Percentiles rank a stretch among this genome's conserved stretches.
These are phyloP conservation scores for Pogostemon cablin DNA, from an alignment of 257 asterid genomes.

Conservation along the genomic window DNA sequence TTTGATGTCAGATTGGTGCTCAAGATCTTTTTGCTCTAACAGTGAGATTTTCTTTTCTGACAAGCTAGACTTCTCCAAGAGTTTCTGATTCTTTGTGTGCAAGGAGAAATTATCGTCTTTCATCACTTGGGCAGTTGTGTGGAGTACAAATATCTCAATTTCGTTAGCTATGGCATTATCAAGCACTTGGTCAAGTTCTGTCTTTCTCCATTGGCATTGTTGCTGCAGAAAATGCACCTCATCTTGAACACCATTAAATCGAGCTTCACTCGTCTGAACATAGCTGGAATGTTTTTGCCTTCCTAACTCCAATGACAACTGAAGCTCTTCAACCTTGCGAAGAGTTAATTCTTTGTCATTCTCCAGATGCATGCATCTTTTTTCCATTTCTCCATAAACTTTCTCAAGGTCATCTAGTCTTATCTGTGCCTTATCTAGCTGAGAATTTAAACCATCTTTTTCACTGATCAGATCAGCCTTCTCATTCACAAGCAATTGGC, in stretches of 20 bases:
- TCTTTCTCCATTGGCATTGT: slow-evolving; percentile 49
- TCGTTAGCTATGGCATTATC: slow-evolving; percentile 58
- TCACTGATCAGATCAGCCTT: slow-evolving; percentile 63
- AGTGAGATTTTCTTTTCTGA: slow-evolving; percentile 49
- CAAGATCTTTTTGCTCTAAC: slow-evolving; percentile 51
- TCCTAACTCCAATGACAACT: slow-evolving; percentile 63
- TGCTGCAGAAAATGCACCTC: slow-evolving; percentile 58
- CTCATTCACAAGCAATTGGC: slow-evolving; percentile 68
- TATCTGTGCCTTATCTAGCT: slow-evolving; percentile 53
- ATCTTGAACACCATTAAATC: slow-evolving; percentile 43
- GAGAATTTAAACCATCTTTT: slow-evolving; percentile 59
- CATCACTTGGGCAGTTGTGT: slow-evolving; percentile 54
- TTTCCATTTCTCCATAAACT: slow-evolving; percentile 60
- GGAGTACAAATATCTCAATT: slow-evolving; percentile 64
- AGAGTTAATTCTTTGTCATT: slow-evolving; percentile 63
- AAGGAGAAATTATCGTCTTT: slow-evolving; percentile 53
- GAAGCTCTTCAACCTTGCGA: slow-evolving; percentile 59
- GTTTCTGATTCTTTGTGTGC: slow-evolving; percentile 49
- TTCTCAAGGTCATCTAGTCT: slow-evolving; percentile 61
- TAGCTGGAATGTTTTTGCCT: slow-evolving; percentile 54
- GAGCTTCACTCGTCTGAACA: slow-evolving; percentile 47
- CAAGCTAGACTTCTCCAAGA: slow-evolving; percentile 47
- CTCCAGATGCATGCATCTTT: slow-evolving; percentile 62
- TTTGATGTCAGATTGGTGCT: slow-evolving; percentile 54
- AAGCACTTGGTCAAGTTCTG: slow-evolving; percentile 63